Conservation (phyloP, 331 rosid genomes). For the Cydonia oblonga region DNA sequence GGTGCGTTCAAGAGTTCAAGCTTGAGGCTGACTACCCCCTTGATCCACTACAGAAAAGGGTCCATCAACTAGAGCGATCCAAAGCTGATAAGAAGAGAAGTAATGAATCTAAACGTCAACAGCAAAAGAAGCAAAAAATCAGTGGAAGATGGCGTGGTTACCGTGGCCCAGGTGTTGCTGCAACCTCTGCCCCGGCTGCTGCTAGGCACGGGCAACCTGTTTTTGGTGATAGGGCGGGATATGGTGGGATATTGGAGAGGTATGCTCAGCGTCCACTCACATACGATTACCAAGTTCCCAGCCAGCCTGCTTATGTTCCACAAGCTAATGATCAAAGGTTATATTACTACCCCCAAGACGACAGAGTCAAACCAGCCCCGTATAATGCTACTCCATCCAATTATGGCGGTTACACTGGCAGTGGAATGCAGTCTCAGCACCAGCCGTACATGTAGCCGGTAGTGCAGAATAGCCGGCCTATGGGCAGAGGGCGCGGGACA, state of each 20-base stretch:
- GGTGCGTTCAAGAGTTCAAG: slow-evolving; percentile 55
- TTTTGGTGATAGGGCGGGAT: slow-evolving; percentile 28
- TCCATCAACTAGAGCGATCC: slow-evolving; percentile 50
- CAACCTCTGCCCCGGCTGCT: slow-evolving; percentile 14
- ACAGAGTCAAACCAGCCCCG: slow-evolving; percentile 18
- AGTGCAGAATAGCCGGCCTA: background rate
- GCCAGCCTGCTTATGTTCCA: slow-evolving; percentile 39
- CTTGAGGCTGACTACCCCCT: slow-evolving; percentile 68
- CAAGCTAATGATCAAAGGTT: slow-evolving; percentile 30
- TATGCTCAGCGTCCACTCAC: slow-evolving; percentile 28
- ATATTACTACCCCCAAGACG: slow-evolving; percentile 22
- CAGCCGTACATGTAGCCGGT: slow-evolving; percentile 41
- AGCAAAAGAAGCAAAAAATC: slow-evolving; percentile 47
- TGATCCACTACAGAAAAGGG: slow-evolving; percentile 67
- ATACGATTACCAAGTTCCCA: slow-evolving; percentile 45
- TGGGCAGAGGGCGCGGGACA: background rate
- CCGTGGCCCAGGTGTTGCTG: slow-evolving; percentile 19
- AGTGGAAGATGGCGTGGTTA: slow-evolving; percentile 31
- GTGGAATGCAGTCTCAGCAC: slow-evolving; percentile 44
- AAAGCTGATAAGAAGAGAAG: slow-evolving; percentile 50
- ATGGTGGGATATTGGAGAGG: slow-evolving; percentile 32
- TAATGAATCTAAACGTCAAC: slow-evolving; percentile 47
- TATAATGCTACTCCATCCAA: slow-evolving; percentile 28
- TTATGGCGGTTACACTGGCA: slow-evolving; percentile 38
- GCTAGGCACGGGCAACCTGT: slow-evolving; percentile 42